Percentiles rank a stretch among this genome's conserved stretches.
Conservation (phyloP, 2,329 filamentous ascomycete genomes). For the Colletotrichum echinochloae region DNA sequence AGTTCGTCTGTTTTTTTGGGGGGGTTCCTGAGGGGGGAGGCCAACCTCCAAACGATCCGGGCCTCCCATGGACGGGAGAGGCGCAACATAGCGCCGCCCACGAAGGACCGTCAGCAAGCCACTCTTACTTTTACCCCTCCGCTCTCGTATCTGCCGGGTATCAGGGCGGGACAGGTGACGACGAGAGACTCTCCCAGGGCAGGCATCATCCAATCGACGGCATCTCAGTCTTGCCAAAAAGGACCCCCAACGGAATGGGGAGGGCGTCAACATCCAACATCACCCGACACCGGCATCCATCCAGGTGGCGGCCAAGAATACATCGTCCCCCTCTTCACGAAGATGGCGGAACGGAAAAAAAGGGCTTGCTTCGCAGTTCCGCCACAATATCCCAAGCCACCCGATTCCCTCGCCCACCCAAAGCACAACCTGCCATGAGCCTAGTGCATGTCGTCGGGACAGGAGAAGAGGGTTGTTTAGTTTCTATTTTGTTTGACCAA, state of each 20-base stretch:
- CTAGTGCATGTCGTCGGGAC: constrained; percentile 15
- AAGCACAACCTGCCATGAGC: not conserved
- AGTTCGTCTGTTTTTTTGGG: not conserved
- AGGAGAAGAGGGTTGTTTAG: not conserved
- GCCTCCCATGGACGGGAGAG: not conserved
- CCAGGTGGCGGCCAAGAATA: not conserved
- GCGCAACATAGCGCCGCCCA: not conserved
- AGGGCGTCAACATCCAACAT: not conserved
- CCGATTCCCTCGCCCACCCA: no score
- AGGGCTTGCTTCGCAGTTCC: constrained; percentile 13
- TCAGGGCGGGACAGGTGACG: not conserved
- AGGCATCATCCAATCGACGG: not conserved
- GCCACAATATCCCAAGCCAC: constrained; percentile 8
- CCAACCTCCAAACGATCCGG: not conserved
- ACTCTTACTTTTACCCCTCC: not conserved
- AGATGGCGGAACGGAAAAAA: not conserved
- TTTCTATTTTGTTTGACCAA: no score
- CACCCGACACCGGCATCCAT: constrained; percentile 1
- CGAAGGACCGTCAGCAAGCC: not conserved
- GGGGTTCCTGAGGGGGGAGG: no score
- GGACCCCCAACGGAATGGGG: not conserved
- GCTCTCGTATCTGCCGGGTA: constrained; percentile 2
- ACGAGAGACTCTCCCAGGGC: not conserved
- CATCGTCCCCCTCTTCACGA: not conserved
- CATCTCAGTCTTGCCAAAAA: not conserved